These are phyloP conservation scores for Termitomyces sp. DNA, from an alignment of 768 basidiomycete species.

Conservation along the genomic window DNA sequence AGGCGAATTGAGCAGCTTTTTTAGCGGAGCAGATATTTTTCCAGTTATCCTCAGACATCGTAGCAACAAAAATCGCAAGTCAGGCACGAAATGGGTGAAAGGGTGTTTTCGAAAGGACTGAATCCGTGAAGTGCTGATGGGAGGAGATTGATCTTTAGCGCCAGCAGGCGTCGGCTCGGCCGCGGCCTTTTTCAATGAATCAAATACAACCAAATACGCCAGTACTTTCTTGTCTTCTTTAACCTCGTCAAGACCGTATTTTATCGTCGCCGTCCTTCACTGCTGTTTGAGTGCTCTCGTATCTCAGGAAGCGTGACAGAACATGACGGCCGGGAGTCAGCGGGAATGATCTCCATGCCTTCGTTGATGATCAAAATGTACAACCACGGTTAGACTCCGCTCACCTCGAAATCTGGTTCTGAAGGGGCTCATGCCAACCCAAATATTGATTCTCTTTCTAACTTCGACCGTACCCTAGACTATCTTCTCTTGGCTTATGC, in stretches of 20 bases:
- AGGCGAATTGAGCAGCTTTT: conserved; percentile 45
- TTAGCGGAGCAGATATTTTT: conserved; percentile 30
- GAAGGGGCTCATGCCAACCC: neutral
- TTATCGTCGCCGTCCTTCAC: neutral
- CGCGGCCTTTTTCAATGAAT: no score
- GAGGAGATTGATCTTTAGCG: neutral
- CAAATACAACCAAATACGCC: neutral
- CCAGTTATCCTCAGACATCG: conserved; percentile 20
- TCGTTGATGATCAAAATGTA: neutral
- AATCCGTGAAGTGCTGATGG: neutral
- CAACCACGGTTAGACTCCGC: neutral
- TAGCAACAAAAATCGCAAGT: neutral
- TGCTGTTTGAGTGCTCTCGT: neutral
- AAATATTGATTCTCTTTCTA: neutral
- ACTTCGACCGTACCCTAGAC: neutral
- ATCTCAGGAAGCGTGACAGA: neutral
- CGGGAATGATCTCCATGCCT: neutral
- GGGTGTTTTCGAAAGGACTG: neutral
- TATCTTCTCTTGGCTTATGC: neutral
- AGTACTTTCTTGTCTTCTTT: neutral
- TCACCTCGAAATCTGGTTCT: neutral
- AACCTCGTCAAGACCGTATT: neutral
- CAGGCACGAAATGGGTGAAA: neutral
- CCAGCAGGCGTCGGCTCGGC: no score
- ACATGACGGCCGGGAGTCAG: neutral